Conservation (phyloP, 2,329 filamentous ascomycete species). For the Fusarium illudens region DNA sequence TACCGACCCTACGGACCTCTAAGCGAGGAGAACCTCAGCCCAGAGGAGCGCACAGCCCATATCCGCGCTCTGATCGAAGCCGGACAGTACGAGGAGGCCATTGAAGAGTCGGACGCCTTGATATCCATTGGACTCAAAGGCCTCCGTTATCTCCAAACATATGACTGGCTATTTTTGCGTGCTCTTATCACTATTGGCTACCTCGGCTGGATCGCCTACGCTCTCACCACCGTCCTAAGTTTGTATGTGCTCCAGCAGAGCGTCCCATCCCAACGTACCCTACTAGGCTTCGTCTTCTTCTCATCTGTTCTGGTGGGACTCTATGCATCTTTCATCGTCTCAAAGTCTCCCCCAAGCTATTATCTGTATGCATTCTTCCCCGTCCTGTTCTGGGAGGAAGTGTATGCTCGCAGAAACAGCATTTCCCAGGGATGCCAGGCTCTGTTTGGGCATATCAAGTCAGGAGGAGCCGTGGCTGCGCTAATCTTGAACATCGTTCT, state of each 20-base stretch:
- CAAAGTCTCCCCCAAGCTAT: constrained; percentile 82
- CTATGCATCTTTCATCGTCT: constrained; percentile 81
- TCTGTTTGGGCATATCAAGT: constrained; percentile 74
- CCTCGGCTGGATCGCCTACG: constrained; percentile 94
- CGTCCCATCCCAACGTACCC: constrained; percentile 69
- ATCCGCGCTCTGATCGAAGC: constrained; percentile 74
- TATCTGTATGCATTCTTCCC: constrained; percentile 94
- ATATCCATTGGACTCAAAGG: constrained; percentile 82
- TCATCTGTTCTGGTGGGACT: constrained; percentile 77
- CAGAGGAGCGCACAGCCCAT: constrained; percentile 71
- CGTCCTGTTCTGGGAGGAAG: constrained; percentile 95
- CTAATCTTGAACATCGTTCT: constrained; percentile 70
- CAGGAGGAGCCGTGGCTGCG: constrained; percentile 63
- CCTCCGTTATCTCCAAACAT: constrained; percentile 93
- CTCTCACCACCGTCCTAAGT: constrained; percentile 87
- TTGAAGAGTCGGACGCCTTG: constrained; percentile 78
- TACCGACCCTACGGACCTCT: constrained; percentile 81
- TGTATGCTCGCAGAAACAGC: constrained; percentile 79
- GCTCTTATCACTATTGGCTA: constrained; percentile 91
- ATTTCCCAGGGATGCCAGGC: constrained; percentile 71
- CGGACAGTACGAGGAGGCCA: constrained; percentile 77
- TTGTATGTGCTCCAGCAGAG: constrained; percentile 82
- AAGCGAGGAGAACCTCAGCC: constrained; percentile 67
- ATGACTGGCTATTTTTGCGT: constrained; percentile 96
- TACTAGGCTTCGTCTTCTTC: constrained; percentile 70